phyloP scores from a whole-genome alignment of 768 basidiomycete genomes.

The Suillus lakei region DNA sequence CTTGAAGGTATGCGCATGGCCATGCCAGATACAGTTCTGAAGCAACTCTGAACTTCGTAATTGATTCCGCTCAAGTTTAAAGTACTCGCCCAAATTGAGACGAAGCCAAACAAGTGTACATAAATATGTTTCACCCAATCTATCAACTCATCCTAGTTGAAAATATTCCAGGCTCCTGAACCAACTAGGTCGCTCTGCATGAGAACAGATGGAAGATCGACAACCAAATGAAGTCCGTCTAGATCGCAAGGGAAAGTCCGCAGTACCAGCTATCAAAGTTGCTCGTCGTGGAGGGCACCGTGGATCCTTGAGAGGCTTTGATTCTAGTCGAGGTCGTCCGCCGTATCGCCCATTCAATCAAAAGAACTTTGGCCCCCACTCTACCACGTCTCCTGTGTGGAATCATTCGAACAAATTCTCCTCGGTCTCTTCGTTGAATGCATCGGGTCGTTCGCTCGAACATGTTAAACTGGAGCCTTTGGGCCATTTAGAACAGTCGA shows the following conservation, averaged over 20 bases:
- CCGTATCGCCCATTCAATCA: constrained; percentile 3
- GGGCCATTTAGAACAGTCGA: background rate
- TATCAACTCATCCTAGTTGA: background rate
- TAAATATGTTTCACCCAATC: constrained; percentile 15
- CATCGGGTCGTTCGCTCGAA: background rate
- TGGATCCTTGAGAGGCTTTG: background rate
- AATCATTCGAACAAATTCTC: background rate
- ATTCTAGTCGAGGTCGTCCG: background rate
- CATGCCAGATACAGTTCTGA: too few species aligned
- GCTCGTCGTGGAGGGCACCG: constrained; percentile 7
- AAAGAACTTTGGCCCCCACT: background rate
- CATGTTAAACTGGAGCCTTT: background rate
- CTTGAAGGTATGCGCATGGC: constrained; percentile 4
- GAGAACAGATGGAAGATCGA: constrained; percentile 36
- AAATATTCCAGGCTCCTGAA: background rate
- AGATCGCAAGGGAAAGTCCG: constrained; percentile 35
- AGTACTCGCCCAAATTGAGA: constrained; percentile 11
- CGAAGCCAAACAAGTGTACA: constrained; percentile 26
- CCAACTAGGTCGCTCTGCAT: background rate
- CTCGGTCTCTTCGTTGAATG: background rate
- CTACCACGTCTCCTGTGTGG: background rate
- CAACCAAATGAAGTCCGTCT: constrained; percentile 46
- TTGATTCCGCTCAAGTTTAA: background rate
- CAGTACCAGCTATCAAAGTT: constrained; percentile 32
- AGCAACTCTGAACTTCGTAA: too few species aligned